These are phyloP conservation scores for Pseudozyma sp. DNA, from an alignment of 1,284 basidiomycete species.

Conservation along the genomic window DNA sequence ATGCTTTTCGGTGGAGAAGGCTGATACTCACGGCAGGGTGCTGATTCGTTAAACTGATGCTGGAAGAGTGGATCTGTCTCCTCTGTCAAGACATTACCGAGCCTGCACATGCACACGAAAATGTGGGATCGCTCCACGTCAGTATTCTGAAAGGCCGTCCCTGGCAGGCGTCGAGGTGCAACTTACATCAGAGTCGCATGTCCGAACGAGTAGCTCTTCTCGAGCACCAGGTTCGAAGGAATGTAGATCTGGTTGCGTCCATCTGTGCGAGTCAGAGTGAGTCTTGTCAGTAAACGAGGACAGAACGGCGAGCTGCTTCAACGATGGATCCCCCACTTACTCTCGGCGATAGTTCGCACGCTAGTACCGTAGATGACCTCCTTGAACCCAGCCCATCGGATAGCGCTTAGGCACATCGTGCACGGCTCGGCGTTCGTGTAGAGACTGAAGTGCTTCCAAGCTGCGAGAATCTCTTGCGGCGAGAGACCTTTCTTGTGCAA, in stretches of 20 bases:
- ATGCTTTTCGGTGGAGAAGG: background rate
- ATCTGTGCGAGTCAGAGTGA: slow-evolving; percentile 1
- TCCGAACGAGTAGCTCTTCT: slow-evolving; percentile 53
- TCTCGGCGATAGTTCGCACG: slow-evolving; percentile 51
- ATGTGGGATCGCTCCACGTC: background rate
- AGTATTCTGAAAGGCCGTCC: background rate
- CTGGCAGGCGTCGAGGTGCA: background rate
- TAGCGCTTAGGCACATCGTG: slow-evolving; percentile 57
- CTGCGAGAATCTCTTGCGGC: slow-evolving; percentile 47
- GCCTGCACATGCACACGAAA: slow-evolving; percentile 13
- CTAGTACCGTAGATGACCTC: slow-evolving; percentile 60
- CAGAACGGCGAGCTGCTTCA: background rate
- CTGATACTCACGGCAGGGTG: slow-evolving; percentile 42
- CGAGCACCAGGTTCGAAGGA: slow-evolving; percentile 53
- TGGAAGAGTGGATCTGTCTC: slow-evolving; percentile 54
- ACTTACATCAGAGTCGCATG: slow-evolving; percentile 48
- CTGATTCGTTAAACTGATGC: slow-evolving; percentile 58
- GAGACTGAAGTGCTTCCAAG: slow-evolving; percentile 50
- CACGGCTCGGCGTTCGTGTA: slow-evolving; percentile 59
- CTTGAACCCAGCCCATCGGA: slow-evolving; percentile 57
- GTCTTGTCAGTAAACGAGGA: background rate
- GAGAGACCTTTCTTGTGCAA: slow-evolving; percentile 38
- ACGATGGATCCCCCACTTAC: slow-evolving; percentile 7
- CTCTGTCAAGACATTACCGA: slow-evolving; percentile 48
- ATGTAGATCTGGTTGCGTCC: slow-evolving; percentile 61